Evolutionary conservation across 441 rosid species (phyloP), one percentile per base, ranked within the genome.

Genomic region (Geranium incanum): DNA sequence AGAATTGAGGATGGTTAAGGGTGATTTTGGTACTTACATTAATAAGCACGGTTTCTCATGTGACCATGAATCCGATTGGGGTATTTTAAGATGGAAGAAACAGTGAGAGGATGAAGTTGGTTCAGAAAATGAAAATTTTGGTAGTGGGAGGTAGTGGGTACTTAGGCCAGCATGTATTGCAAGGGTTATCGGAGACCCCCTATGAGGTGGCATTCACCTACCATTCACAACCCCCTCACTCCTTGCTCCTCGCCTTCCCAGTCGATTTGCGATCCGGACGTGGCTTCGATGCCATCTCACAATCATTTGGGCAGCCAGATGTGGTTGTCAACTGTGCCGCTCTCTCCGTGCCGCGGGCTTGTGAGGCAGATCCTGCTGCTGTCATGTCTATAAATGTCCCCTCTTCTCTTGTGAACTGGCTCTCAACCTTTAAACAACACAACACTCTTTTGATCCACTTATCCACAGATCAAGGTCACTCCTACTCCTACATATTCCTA

Each of bases 311-410:
- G 68, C 87, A 91, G 97, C 96, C 97, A 55, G 77, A 88, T 75
- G 89, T 91, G 65, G 90, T 91, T 21, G 87, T 91, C 75, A 93
- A 93, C 76, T 93, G 96, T 73, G 96, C 93, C 59, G 98, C 97
- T 12, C 73, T 91, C 15, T 91, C 97, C 0, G 86, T 86, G 39
- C 98, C 98, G 12, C 91, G 93, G 68, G 87, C 70, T 12, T 93
- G 98, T 69, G 96, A 91, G 74, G 81, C 72, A 68, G 94, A 91
- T 78, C 91, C 97, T 63, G 84, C 66, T 57, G 81, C 87, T 36
- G 85, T 96, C 9, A 80, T 82, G 86, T 83, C 96, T 21, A 68
- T 86, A 55, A 93, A 89, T 68, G 85, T 89, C 28, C 98, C 98
- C 75, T 75, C 82, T 5, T 79, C 89, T 64, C 88, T 93, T 71